Conservation (phyloP, 139 green algal species). For the Haematococcus lacustris region DNA sequence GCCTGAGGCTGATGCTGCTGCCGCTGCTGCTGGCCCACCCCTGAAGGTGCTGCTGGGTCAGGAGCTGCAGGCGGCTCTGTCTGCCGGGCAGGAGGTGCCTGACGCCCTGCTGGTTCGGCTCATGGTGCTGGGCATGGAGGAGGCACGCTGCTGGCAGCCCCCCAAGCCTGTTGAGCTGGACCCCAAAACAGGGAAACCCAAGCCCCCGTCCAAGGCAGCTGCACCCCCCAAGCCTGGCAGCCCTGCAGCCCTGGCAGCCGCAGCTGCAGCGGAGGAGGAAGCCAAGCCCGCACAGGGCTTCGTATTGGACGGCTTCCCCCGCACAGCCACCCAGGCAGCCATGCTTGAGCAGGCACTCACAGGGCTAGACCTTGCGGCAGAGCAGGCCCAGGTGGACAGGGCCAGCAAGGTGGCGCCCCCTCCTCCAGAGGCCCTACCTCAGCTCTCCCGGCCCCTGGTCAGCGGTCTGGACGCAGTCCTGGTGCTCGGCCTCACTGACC, state of each 20-base stretch:
- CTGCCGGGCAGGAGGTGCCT: conserved; percentile 21
- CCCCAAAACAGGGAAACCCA: neutral
- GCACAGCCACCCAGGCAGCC: conserved; percentile 39
- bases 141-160: conserved; percentile 11
- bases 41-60: conserved; percentile 19
- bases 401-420: conserved; percentile 45
- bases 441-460: conserved; percentile 23
- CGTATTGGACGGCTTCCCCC: conserved; percentile 67
- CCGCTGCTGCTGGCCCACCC: neutral
- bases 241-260: neutral
- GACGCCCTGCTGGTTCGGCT: conserved; percentile 34
- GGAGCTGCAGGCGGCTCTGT: conserved; percentile 14
- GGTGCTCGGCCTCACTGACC: conserved; percentile 28
- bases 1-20: neutral
- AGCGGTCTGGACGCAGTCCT: conserved; percentile 65
- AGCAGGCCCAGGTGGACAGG: conserved; percentile 27
- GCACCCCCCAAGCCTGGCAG: neutral
- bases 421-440: conserved; percentile 28
- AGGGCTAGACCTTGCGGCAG: conserved; percentile 55
- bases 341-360: conserved; percentile 65
- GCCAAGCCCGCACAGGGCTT: conserved; percentile 39
- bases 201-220: conserved; percentile 8
- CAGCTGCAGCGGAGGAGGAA: neutral
- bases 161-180: conserved; percentile 10
- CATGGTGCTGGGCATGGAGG: conserved; percentile 41